These are phyloP conservation scores for Artomyces pyxidatus DNA, from an alignment of 768 basidiomycete species.

Conservation along the genomic window DNA sequence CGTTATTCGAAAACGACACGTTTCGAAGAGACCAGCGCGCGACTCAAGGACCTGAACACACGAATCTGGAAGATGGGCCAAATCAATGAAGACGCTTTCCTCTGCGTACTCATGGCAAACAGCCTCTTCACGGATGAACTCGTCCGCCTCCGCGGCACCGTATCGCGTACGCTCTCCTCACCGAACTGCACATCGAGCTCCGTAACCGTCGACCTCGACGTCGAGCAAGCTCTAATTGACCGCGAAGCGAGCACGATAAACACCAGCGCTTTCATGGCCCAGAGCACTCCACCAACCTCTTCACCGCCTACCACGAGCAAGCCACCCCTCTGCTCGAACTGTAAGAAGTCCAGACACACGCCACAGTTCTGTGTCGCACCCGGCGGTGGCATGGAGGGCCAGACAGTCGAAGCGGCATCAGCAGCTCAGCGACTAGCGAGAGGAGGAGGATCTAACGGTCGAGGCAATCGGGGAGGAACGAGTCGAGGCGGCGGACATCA, in stretches of 20 bases:
- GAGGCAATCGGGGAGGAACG: too few relatives aligned
- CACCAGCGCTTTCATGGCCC: too few relatives aligned
- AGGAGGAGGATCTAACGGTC: not conserved
- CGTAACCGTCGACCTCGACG: not conserved
- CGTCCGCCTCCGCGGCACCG: not conserved
- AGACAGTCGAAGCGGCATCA: not conserved
- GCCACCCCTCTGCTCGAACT: not conserved
- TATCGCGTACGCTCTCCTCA: not conserved
- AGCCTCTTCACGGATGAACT: not conserved
- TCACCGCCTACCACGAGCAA: not conserved
- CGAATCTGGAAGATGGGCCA: not conserved
- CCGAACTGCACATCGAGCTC: not conserved
- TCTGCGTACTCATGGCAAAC: not conserved
- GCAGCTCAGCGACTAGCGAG: not conserved
- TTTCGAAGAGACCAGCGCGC: constrained; percentile 2
- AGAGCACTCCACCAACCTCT: not conserved
- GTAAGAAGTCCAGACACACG: not conserved
- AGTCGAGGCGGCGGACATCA: too few relatives aligned
- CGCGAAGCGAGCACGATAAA: too few relatives aligned
- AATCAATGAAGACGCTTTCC: not conserved
- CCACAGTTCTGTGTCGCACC: not conserved
- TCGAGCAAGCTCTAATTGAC: not conserved
- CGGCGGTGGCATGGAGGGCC: not conserved
- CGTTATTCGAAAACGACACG: constrained; percentile 12
- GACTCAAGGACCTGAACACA: constrained; percentile 5